phyloP scores from a whole-genome alignment of 169 alveolate species.

The Cryptosporidium viatorum region DNA sequence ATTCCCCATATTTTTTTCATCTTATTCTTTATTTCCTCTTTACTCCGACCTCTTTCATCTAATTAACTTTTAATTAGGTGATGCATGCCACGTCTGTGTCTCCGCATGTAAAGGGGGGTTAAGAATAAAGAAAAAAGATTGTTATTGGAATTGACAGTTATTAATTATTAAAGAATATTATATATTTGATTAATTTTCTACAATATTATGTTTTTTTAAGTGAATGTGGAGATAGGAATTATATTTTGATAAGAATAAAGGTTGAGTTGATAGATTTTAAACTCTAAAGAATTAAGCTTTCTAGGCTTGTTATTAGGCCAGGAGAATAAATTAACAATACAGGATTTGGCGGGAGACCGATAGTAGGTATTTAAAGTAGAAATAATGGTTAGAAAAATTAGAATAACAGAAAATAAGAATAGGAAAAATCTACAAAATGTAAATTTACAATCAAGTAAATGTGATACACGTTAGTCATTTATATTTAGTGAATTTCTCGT shows the following conservation, averaged over 20 bases:
- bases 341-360: background rate
- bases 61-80: slow-evolving; percentile 17
- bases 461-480: too few species aligned
- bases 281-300: too few species aligned
- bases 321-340: too few species aligned
- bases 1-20: slow-evolving; percentile 57
- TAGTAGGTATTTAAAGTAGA: background rate
- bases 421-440: background rate
- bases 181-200: background rate
- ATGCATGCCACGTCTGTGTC: slow-evolving; percentile 70
- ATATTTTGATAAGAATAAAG: too few species aligned
- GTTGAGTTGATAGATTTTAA: background rate
- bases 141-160: background rate
- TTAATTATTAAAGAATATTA: too few species aligned
- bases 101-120: slow-evolving; percentile 7
- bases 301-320: background rate
- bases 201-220: too few species aligned
- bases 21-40: slow-evolving; percentile 7
- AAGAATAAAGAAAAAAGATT: background rate
- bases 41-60: slow-evolving; percentile 5
- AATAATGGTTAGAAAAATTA: too few species aligned
- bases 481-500: background rate
- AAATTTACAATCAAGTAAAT: background rate
- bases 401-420: background rate
- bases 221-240: background rate